These are phyloP conservation scores for Epichloe gansuensis DNA, from an alignment of 2,329 filamentous ascomycete species.

Conservation along the genomic window DNA sequence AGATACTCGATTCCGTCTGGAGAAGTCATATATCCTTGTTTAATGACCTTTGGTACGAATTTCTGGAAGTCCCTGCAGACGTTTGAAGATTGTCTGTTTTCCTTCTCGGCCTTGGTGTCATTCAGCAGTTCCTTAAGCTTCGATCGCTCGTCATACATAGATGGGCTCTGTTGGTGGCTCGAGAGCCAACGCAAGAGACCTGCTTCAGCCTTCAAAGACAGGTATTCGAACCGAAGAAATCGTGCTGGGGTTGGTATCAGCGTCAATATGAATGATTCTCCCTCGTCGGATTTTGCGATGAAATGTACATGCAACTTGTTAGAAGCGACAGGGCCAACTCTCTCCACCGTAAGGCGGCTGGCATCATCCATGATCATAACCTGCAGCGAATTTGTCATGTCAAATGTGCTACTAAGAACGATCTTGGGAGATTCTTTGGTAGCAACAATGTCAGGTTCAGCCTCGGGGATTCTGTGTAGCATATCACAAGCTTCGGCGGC, in stretches of 20 bases:
- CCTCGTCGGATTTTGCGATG: slow-evolving; percentile 29
- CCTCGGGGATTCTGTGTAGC: not conserved
- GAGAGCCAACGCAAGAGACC: slow-evolving; percentile 31
- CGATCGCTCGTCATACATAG: slow-evolving; percentile 3
- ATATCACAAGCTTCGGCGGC: not conserved
- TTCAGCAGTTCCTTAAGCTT: not conserved
- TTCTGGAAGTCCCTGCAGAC: not conserved
- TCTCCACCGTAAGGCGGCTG: not conserved
- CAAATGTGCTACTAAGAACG: not conserved
- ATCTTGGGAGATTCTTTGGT: not conserved
- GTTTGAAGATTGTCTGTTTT: no score
- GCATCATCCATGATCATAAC: not conserved
- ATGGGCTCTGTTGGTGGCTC: not conserved
- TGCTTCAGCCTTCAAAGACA: slow-evolving; percentile 31
- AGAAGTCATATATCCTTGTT: slow-evolving; percentile 20
- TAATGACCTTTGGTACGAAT: slow-evolving; percentile 28
- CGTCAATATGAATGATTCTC: slow-evolving; percentile 27
- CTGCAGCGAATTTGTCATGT: not conserved
- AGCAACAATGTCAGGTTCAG: not conserved
- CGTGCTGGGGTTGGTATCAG: slow-evolving; percentile 22
- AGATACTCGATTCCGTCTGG: slow-evolving; percentile 27
- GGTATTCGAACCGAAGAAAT: slow-evolving; percentile 34
- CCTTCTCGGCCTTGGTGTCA: not conserved
- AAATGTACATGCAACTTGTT: slow-evolving; percentile 29
- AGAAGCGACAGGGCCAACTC: slow-evolving; percentile 9